Conservation (phyloP, 495 filamentous ascomycete genomes). For the Ramalina intermedia region DNA sequence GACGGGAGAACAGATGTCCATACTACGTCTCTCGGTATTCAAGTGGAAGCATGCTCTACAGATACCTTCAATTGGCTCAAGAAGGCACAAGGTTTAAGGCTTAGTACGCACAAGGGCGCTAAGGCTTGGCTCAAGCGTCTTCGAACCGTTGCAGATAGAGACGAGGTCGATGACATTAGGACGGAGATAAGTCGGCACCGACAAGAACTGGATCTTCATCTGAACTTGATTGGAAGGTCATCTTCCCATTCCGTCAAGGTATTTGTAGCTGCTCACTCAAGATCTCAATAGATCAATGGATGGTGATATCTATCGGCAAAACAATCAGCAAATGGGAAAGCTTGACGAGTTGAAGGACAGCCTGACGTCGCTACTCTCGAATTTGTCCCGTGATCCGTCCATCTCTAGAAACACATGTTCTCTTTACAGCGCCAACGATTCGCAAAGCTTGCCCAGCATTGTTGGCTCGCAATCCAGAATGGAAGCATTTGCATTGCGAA, state of each 20-base stretch:
- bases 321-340: neutral
- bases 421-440: neutral
- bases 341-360: neutral
- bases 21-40: neutral
- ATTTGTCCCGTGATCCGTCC: neutral
- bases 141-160: conserved; percentile 1
- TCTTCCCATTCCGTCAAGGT: no score
- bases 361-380: conserved; percentile 1
- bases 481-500: neutral
- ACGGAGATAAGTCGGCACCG: conserved; percentile 2
- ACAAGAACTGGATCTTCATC: neutral
- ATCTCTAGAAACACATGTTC: neutral
- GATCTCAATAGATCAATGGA: conserved; percentile 1
- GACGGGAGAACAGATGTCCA: neutral
- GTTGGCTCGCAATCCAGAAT: conserved; percentile 6
- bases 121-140: conserved; percentile 7
- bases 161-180: neutral
- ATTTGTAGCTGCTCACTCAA: neutral
- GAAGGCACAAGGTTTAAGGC: neutral
- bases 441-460: conserved; percentile 4
- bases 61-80: conserved; percentile 1
- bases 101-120: neutral
- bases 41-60: conserved; percentile 1
- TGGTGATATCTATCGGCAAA: neutral
- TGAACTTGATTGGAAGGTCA: conserved; percentile 5